These are phyloP conservation scores for Pythium utonaiense DNA, from an alignment of 352 stramenopile genomes.

Conservation along the genomic window DNA sequence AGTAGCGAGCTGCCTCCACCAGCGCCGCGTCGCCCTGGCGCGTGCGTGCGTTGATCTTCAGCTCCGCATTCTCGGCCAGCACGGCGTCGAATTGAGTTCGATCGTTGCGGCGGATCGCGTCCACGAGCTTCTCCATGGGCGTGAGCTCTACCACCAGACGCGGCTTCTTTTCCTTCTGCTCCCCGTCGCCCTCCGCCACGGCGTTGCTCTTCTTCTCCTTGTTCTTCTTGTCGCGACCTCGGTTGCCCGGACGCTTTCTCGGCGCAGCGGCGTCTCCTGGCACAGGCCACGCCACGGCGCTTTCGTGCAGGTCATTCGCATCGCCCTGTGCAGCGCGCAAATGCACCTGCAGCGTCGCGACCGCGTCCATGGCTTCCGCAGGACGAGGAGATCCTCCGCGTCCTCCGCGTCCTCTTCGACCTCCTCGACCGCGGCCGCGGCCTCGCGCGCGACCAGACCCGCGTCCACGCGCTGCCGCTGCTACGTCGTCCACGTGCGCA, in stretches of 20 bases:
- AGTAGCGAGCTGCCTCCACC: conserved; percentile 56
- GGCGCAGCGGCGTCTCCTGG: not conserved
- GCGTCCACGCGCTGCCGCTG: not conserved
- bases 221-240: not conserved
- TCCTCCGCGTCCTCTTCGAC: not conserved
- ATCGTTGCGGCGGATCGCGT: conserved; percentile 30
- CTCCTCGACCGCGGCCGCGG: not conserved
- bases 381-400: not conserved
- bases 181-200: not conserved
- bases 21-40: conserved; percentile 37
- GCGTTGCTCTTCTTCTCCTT: not conserved
- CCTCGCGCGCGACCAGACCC: conserved; percentile 3
- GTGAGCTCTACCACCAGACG: conserved; percentile 4
- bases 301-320: too few relatives aligned
- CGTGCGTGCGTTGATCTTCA: conserved; percentile 42
- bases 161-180: not conserved
- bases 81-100: conserved; percentile 21
- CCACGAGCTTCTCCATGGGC: conserved; percentile 26
- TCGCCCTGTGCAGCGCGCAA: too few relatives aligned
- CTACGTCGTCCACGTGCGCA: not conserved
- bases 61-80: conserved; percentile 16
- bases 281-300: not conserved
- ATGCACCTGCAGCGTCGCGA: too few relatives aligned
- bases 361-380: not conserved
- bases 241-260: not conserved